Evolutionary conservation across 495 filamentous ascomycete species (phyloP), one percentile per base, ranked within the genome.

Genomic region (Penicillium coffeae): DNA sequence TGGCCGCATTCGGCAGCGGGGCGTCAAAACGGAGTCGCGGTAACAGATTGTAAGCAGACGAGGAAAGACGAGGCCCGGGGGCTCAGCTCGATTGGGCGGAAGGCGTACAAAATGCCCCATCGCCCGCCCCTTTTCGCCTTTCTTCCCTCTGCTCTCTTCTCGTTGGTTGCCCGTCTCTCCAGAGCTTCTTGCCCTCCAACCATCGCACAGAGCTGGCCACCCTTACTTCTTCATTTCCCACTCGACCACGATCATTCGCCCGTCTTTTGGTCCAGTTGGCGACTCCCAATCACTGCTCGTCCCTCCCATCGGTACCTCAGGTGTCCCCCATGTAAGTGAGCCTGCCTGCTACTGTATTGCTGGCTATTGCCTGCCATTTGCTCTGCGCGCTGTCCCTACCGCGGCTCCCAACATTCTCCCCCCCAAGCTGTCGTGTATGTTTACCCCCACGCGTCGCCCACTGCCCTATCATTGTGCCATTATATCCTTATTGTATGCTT

Each of bases 71-170:
- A 34, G 45, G 38, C 48, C 55, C 54, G 49, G 48, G 44, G 51
- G 35, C 6, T 22, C 22, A 32, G 22, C 14, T 13, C 8, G 12
- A 10, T 47, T 37, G 38, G 41, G 37, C 16, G 22, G 19, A 46
- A 36, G 47, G 52, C 52, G 58, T 73, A 74, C 69, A 75, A 64
- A 72, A 72, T 73, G 68, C 70, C 64, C 70, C 69, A 71, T 73
- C 69, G 54, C 63, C 42, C 66, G 16, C 59, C 66, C 70, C 64
- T 64, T 68, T 62, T 58, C 65, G 60, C 58, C 63, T 65, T 72
- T 63, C 55, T 63, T 58, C 59, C 55, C 55, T 50, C 52, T 56
- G 68, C 67, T 71, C 69, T 67, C 68, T 55, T 56, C 71, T 74
- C 69, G 71, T 74, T 74, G 71, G 69, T 70, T 63, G 60, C 69